Evolutionary conservation across 2,329 filamentous ascomycete genomes (phyloP).

Genomic region (Conoideocrella luteorostrata): DNA sequence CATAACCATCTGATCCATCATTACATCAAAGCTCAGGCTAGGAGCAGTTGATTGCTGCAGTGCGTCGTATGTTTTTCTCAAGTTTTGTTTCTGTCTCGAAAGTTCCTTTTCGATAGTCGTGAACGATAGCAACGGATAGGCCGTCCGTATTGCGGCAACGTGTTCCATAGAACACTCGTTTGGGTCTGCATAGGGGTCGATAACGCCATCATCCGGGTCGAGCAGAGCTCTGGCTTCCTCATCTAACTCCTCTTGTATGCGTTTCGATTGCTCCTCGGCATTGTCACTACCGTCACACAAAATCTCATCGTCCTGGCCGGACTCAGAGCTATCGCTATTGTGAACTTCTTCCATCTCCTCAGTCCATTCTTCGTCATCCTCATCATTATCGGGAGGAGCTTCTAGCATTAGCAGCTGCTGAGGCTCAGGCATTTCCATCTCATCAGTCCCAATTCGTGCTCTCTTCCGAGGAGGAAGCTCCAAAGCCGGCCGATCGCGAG

Average conservation of each 20-base stretch:
- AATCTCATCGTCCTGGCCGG: background rate
- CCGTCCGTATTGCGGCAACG: slow-evolving; percentile 28
- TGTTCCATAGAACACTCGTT: slow-evolving; percentile 23
- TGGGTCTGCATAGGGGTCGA: slow-evolving; percentile 5
- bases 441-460: slow-evolving; percentile 40
- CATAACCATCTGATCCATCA: slow-evolving; percentile 22
- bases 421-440: slow-evolving; percentile 22
- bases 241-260: background rate
- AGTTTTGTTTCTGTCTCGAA: slow-evolving; percentile 24
- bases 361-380: slow-evolving; percentile 21
- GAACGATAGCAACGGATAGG: slow-evolving; percentile 36
- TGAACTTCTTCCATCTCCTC: slow-evolving; percentile 12
- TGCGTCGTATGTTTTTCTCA: slow-evolving; percentile 30
- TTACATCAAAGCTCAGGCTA: slow-evolving; percentile 25
- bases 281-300: background rate
- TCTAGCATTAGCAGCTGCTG: slow-evolving; percentile 26
- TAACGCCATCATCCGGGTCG: background rate
- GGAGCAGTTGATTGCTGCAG: slow-evolving; percentile 27
- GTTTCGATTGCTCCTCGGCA: slow-evolving; percentile 11
- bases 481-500: slow-evolving; percentile 57
- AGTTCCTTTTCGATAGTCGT: slow-evolving; percentile 30
- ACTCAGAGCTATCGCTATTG: background rate
- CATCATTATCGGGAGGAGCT: slow-evolving; percentile 30
- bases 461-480: slow-evolving; percentile 69
- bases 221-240: slow-evolving; percentile 3